These are phyloP conservation scores for Fusarium pseudocircinatum DNA, from an alignment of 2,329 filamentous ascomycete species.

Conservation along the genomic window DNA sequence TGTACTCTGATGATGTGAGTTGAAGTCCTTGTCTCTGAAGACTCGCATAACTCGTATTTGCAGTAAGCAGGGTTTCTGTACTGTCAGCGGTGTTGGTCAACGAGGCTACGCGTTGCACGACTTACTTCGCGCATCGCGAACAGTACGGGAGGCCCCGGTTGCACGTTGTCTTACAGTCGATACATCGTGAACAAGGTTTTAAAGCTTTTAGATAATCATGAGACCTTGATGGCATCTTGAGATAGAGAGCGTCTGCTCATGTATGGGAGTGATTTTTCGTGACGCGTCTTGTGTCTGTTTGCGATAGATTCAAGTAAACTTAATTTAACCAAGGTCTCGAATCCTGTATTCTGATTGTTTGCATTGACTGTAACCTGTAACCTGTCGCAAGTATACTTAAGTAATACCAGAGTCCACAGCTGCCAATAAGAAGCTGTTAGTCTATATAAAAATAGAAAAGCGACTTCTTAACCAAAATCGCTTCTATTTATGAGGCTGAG, in stretches of 20 bases:
- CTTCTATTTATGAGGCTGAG: neutral
- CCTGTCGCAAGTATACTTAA: neutral
- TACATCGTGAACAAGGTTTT: neutral
- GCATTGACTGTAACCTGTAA: accelerated
- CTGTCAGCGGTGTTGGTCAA: neutral
- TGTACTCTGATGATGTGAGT: neutral
- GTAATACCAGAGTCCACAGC: neutral
- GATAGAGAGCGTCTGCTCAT: neutral
- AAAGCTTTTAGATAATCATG: neutral
- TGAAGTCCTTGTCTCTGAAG: neutral
- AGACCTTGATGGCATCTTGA: neutral
- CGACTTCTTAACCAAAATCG: neutral
- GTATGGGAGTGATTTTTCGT: neutral
- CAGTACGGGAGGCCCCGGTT: neutral
- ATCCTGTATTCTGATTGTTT: neutral
- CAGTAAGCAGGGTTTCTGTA: neutral
- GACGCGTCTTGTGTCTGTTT: too few relatives aligned
- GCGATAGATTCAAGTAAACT: neutral
- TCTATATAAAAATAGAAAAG: accelerated
- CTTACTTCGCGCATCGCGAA: neutral
- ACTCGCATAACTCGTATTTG: neutral
- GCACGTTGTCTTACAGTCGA: neutral
- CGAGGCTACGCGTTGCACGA: neutral
- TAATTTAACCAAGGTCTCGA: neutral
- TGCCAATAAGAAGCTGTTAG: accelerated